Base-by-base conservation (phyloP, 2,329 filamentous ascomycete genomes). In the Diaporthe citri region DNA sequence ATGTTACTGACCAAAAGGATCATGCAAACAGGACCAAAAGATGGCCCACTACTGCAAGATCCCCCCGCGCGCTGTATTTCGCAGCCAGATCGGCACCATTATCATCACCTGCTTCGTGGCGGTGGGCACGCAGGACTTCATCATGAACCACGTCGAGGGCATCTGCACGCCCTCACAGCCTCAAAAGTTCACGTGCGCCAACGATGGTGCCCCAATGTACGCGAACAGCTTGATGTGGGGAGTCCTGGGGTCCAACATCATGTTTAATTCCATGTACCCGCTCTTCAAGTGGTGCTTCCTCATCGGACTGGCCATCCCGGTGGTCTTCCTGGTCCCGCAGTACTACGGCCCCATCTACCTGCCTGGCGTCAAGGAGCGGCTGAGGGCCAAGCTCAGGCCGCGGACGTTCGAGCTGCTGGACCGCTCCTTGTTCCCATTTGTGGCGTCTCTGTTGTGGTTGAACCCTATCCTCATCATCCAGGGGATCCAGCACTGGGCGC, bases 261-360 rank as follows among this genome's bases (percentile, higher is more conserved):
- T 86, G 82, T 87, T 87, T 78, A 82, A 83, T 72, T 79, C 80
- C 4, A 77, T 86, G 48, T 86, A 86, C 74, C 85, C 85, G 4
- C 78, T 86, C 36, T 81, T 87, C 71, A 84, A 85, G 77, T 86
- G 83, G 84, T 87, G 85, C 74, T 87, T 87, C 80, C 81, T 86
- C 31, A 84, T 87, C 51, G 85, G 85, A 17, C 75, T 80, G 13
- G 76, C 74, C 67, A 78, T 86, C 25, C 81, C 84, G 43, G 28
- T 86, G 25, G 72, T 83, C 39, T 86, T 85, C 74, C 78, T 84
- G 17, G 71, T 81, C 71, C 79, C 79, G 7, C 81, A 85, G 76
- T 78, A 80, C 39, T 79, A 79, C 59, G 84, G 84, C 0, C 82
- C 83, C 1, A 80, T 78, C 39, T 83, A 84, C 74, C 80, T 85